phyloP scores from a whole-genome alignment of 1,284 basidiomycete species.

The Austroboletus olivaceoglutinosus region DNA sequence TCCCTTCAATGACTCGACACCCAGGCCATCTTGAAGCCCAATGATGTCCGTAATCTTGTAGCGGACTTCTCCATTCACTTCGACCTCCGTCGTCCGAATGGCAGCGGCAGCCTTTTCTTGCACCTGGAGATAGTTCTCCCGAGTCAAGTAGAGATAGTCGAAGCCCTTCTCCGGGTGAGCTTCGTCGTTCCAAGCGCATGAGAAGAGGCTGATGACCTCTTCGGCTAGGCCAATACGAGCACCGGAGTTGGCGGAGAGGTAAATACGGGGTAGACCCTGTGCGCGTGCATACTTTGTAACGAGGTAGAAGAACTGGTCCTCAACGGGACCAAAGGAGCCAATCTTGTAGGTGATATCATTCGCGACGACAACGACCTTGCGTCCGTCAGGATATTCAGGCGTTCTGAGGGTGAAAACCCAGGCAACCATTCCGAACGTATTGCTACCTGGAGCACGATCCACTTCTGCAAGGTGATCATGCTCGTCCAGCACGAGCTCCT shows the following conservation, averaged over 20 bases:
- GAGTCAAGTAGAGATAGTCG: slow-evolving; percentile 94
- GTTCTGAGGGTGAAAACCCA: slow-evolving; percentile 95
- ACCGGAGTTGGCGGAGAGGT: slow-evolving; percentile 98
- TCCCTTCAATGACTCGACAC: slow-evolving; percentile 94
- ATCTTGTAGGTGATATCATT: slow-evolving; percentile 99
- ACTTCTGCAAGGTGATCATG: slow-evolving; percentile 89
- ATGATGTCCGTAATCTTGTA: slow-evolving; percentile 97
- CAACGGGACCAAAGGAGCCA: slow-evolving; percentile 94
- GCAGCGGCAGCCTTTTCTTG: slow-evolving; percentile 78
- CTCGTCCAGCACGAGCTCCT: slow-evolving; percentile 94
- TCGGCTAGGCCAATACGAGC: slow-evolving; percentile 96
- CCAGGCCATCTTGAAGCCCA: slow-evolving; percentile 95
- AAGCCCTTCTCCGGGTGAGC: slow-evolving; percentile 91
- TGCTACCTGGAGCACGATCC: slow-evolving; percentile 89
- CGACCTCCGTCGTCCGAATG: slow-evolving; percentile 82
- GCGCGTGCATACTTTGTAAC: slow-evolving; percentile 92
- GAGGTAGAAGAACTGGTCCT: slow-evolving; percentile 96
- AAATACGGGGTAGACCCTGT: slow-evolving; percentile 89
- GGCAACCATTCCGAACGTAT: slow-evolving; percentile 96
- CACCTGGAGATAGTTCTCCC: slow-evolving; percentile 80
- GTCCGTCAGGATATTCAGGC: slow-evolving; percentile 91
- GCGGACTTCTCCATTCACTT: slow-evolving; percentile 82
- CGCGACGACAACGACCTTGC: slow-evolving; percentile 86
- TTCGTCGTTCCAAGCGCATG: slow-evolving; percentile 86
- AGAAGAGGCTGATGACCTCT: slow-evolving; percentile 88